Base-by-base conservation (phyloP, 2,329 filamentous ascomycete species). In the Scedosporium aurantiacum region DNA sequence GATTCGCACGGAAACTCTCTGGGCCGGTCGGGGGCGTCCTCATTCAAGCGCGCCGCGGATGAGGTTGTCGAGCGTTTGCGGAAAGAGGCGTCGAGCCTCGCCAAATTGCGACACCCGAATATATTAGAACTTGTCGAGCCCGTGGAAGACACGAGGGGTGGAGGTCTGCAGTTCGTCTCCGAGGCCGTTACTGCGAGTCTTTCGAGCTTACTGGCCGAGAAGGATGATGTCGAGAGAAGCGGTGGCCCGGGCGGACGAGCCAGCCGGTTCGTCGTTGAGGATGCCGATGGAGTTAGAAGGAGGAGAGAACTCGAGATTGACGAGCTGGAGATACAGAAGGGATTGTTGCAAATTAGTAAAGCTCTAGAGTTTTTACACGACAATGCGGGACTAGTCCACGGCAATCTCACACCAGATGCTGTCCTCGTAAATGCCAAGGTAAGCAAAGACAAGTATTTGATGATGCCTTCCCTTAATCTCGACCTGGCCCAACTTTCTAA, bases 291-390 rank as follows among this genome's bases (percentile, higher is more conserved):
- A 41, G 84, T 84, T 58, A 81, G 85, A 65, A 82, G 86, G 67
- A 80, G 90, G 68, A 82, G 89, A 67, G 92, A 97, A 69, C 74
- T 97, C 14, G 93, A 97, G 72, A 90, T 99, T 64, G 94, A 99
- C 70, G 94, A 97, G 75, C 78, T 99, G 63, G 94, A 99, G 74
- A 95, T 97, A 68, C 94, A 99, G 72, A 99, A 99, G 74, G 94
- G 94, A 0, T 74, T 99, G 64, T 76, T 97, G 63, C 94, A 99
- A 73, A 83, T 99, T 65, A 92, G 88, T 69, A 97, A 97, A 72
- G 93, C 92, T 2, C 79, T 97, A 32, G 93, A 97, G 74, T 97
- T 97, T 70, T 76, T 97, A 63, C 93, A 97, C 70, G 93, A 97
- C 70, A 96, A 93, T 70, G 93, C 93, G 8, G 91, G 91, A 0